Conservation (phyloP, 306 rosid genomes). For the Dryas alaskensis region DNA sequence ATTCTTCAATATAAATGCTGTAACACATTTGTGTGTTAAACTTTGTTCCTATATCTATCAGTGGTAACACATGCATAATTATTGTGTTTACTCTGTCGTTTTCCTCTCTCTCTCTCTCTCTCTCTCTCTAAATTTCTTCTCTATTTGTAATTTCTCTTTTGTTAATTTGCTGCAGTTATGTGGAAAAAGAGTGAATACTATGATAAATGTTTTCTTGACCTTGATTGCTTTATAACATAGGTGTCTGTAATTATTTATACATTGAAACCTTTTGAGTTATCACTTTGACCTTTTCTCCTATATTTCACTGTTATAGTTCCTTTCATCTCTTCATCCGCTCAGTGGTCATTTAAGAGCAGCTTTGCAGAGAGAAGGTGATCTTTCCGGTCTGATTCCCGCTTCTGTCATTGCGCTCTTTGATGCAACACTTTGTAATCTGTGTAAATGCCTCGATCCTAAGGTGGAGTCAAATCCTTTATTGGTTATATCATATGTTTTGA, state of each 20-base stretch:
- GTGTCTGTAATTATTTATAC: neutral
- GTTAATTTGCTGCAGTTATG: neutral
- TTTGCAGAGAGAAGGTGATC: conserved; percentile 64
- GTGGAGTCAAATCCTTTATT: conserved; percentile 73
- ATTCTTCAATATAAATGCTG: neutral
- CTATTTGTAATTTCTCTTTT: neutral
- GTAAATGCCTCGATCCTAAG: conserved; percentile 64
- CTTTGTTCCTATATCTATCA: neutral
- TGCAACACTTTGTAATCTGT: conserved; percentile 49
- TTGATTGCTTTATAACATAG: neutral
- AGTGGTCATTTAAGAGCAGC: conserved; percentile 81
- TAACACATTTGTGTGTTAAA: neutral
- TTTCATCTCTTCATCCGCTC: conserved; percentile 64
- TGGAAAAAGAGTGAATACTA: neutral
- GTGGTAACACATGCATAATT: neutral
- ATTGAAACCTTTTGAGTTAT: neutral
- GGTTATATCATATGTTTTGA: conserved; percentile 49
- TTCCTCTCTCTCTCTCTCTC: neutral
- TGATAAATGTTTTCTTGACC: neutral
- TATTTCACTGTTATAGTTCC: conserved; percentile 55
- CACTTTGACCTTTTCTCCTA: conserved; percentile 30
- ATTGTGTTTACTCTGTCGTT: neutral
- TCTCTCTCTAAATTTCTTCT: neutral
- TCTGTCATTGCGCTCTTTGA: conserved; percentile 62
- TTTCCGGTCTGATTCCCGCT: conserved; percentile 57